Evolutionary conservation across 2,329 filamentous ascomycete genomes (phyloP), one percentile per base, ranked within the genome.

Genomic region (Zymoseptoria tritici): DNA sequence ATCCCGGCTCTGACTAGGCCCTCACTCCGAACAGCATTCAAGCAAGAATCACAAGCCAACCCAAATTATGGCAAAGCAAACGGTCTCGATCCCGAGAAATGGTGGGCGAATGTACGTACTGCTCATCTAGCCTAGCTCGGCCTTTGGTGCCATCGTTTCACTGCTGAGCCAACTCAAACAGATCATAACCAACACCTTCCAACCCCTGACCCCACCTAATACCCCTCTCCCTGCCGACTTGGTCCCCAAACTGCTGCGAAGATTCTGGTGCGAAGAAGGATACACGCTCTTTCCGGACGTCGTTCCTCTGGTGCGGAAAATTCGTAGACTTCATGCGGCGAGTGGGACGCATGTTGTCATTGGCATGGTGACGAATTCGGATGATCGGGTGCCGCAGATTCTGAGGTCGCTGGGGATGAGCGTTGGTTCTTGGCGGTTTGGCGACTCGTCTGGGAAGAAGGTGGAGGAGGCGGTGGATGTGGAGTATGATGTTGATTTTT

Each of bases 361-460:
- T 4, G 84, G 84, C 24, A 75, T 87, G 5, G 78, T 87, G 55
- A 84, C 83, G 9, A 87, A 87, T 68, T 86, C 84, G 0, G 85
- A 88, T 64, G 78, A 83, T 67, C 76, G 84, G n/a, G 81, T 86
- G 0, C 78, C 80, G 0, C 71, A 71, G 24, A 77, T 87, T 21
- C 70, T 87, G 3, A 71, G 76, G 0, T 82, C 81, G 0, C 72
- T 86, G 4, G 82, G 81, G 0, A 65, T 87, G 26, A 70, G 68
- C 2, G 74, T 85, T 2, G 76, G 75, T 56, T 73, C 76, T 0
- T 24, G 67, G 65, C 55, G 74, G 72, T 63, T 68, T 65, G 59
- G 67, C 36, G 16, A 46, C 36, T 46, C 36, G 36, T 29, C 13
- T 24, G 22, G 22, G 22, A 24, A 24, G 4, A 24, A 4, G 22